Percentiles rank a stretch among this genome's conserved stretches.
Conservation (phyloP, 2,329 filamentous ascomycete genomes). For the Trichocomaceae sp. region DNA sequence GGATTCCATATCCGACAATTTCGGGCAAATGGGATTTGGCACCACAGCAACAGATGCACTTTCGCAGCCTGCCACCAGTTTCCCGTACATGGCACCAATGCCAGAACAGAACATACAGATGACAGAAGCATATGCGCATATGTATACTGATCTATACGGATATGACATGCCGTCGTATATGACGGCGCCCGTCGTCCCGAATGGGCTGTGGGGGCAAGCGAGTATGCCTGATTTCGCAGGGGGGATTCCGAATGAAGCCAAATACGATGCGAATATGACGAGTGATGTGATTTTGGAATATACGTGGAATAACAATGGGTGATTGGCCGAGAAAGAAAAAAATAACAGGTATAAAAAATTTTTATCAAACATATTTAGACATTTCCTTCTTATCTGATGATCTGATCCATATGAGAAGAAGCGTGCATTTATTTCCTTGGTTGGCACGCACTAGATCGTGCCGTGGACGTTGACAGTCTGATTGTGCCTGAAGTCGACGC, state of each 20-base stretch:
- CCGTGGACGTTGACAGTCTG: no score
- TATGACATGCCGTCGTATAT: constrained; percentile 6
- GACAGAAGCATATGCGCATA: constrained; percentile 2
- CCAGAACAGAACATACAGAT: constrained; percentile 1
- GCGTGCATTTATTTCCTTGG: no score
- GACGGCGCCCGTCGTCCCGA: not conserved
- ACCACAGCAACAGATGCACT: not conserved
- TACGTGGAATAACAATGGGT: constrained; percentile 7
- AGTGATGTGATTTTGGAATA: constrained; percentile 1
- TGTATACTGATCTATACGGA: constrained; percentile 4
- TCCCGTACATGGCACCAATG: constrained; percentile 6
- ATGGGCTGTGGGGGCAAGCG: not conserved
- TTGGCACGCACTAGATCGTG: no score
- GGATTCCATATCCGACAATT: not conserved
- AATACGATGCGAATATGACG: not conserved
- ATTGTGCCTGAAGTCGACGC: no score
- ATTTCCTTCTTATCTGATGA: no score
- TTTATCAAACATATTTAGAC: no score
- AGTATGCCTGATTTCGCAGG: not conserved
- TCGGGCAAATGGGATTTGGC: not conserved
- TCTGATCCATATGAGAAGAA: no score
- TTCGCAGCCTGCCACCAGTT: not conserved
- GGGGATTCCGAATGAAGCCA: not conserved
- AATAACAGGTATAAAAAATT: not conserved
- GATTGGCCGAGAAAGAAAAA: not conserved